Evolutionary conservation across 140 eudicot genomes (phyloP).

Genomic region (Artemisia princeps): DNA sequence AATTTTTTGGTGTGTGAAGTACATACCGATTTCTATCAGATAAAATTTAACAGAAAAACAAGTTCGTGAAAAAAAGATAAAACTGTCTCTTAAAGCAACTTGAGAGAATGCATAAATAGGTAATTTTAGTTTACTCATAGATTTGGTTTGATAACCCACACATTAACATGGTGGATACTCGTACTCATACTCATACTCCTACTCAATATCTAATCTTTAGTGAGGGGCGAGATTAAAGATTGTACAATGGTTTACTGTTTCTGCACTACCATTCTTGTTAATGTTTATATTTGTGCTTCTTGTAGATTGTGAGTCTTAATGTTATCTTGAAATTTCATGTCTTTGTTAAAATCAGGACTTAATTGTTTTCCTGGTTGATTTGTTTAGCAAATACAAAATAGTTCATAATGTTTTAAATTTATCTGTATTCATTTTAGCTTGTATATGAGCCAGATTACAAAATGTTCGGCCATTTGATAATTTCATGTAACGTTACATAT

Average conservation of each 20-base stretch:
- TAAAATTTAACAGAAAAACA: not conserved
- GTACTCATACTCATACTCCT: too few relatives aligned
- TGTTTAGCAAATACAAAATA: not conserved
- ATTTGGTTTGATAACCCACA: not conserved
- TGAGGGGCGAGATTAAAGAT: too few relatives aligned
- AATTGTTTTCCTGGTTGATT: not conserved
- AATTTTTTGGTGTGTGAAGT: not conserved
- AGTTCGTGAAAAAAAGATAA: not conserved
- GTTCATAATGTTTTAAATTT: not conserved
- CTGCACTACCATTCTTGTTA: too few relatives aligned
- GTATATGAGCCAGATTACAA: not conserved
- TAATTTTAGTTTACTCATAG: not conserved
- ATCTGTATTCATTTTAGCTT: too few relatives aligned
- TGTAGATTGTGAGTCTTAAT: not conserved
- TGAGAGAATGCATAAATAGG: too few relatives aligned
- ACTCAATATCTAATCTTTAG: too few relatives aligned
- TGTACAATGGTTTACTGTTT: too few relatives aligned
- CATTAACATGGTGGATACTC: not conserved
- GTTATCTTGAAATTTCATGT: not conserved
- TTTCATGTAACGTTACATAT: not conserved
- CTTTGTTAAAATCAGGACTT: conserved; percentile 5
- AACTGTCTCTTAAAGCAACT: not conserved
- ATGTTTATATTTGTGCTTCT: too few relatives aligned
- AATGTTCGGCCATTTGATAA: not conserved
- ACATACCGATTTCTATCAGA: too few relatives aligned